Evolutionary conservation across 768 basidiomycete species (phyloP).

Genomic region (Tricholoma matsutake): DNA sequence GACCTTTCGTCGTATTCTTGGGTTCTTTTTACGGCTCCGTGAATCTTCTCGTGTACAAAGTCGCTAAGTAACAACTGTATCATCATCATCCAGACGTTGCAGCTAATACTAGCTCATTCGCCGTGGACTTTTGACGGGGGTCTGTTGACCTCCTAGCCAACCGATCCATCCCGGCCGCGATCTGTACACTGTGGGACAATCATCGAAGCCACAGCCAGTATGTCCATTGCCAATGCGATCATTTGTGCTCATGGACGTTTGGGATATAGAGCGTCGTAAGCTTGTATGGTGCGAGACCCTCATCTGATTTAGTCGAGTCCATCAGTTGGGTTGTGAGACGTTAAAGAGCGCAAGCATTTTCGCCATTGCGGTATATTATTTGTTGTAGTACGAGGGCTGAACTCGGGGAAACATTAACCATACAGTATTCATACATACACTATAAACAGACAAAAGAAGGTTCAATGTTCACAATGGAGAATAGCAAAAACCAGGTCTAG

Average conservation of each 20-base stretch:
- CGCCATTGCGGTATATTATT: not conserved
- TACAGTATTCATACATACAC: not conserved
- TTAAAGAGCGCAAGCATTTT: not conserved
- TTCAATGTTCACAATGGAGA: not conserved
- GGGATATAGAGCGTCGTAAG: not conserved
- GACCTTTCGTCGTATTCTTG: constrained; percentile 4
- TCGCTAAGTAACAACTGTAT: constrained; percentile 24
- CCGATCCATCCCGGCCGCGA: not conserved
- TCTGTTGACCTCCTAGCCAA: not conserved
- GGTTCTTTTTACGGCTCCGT: constrained; percentile 2
- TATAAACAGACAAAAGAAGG: not conserved
- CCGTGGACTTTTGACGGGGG: not conserved
- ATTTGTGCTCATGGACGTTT: not conserved
- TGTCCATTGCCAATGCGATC: not conserved
- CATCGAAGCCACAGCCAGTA: not conserved
- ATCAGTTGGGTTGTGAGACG: not conserved
- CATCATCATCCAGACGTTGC: constrained; percentile 10
- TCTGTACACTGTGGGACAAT: not conserved
- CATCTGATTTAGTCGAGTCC: not conserved
- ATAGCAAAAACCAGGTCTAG: not conserved
- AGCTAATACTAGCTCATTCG: constrained; percentile 2
- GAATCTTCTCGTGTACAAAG: constrained; percentile 7
- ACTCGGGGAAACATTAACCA: not conserved
- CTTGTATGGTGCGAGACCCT: not conserved
- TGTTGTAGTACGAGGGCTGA: not conserved